Evolutionary conservation across 2,329 filamentous ascomycete species (phyloP).

Genomic region (Neopestalotiopsis clavispora): DNA sequence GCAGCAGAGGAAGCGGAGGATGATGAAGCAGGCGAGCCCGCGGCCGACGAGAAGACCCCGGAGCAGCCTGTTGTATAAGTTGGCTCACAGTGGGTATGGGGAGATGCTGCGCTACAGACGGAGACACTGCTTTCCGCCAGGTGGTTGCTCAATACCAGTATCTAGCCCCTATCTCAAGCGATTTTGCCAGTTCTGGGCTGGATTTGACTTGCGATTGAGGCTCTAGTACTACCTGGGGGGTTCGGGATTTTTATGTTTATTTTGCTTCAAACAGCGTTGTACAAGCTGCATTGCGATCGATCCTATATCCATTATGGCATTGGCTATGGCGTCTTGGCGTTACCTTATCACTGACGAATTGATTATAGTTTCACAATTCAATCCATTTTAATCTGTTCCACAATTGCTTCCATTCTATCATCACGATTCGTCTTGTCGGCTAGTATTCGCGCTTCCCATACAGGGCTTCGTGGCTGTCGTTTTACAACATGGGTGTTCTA

Average conservation of each 20-base stretch:
- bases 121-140: neutral
- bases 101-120: neutral
- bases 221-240: neutral
- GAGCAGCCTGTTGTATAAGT: neutral
- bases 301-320: neutral
- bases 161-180: neutral
- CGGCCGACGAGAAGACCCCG: neutral
- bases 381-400: neutral
- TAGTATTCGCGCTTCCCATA: too few species aligned
- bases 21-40: slow-evolving; percentile 12
- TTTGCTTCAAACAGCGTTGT: neutral
- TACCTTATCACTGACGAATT: neutral
- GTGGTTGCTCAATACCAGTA: neutral
- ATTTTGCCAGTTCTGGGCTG: neutral
- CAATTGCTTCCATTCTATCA: neutral
- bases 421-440: neutral
- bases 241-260: neutral
- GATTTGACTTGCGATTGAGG: neutral
- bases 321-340: neutral
- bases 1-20: slow-evolving; percentile 64
- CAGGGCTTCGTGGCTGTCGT: too few species aligned
- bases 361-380: neutral
- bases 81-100: neutral
- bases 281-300: neutral
- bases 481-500: too few species aligned